Percentiles rank a stretch among this genome's conserved stretches.
These are phyloP conservation scores for Microbotryomycetes sp. DNA, from an alignment of 1,284 basidiomycete genomes.

Conservation along the genomic window DNA sequence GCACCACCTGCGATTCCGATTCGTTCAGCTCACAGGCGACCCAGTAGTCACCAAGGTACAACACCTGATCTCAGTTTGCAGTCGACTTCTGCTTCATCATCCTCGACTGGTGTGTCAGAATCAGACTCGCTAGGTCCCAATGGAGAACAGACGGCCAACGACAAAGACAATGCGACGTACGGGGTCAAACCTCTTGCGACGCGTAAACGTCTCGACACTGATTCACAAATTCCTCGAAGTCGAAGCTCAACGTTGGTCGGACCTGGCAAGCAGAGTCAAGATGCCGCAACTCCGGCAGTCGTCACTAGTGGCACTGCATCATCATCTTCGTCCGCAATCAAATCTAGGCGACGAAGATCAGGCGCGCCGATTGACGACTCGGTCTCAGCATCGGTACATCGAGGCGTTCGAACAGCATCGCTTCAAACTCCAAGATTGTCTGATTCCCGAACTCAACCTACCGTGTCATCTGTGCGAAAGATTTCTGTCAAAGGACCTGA, in stretches of 20 bases:
- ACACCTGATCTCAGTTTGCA: slow-evolving; percentile 2
- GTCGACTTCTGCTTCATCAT: background rate
- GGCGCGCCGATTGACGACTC: background rate
- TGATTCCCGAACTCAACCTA: background rate
- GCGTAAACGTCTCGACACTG: slow-evolving; percentile 17
- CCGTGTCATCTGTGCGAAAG: background rate
- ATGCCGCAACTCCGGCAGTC: background rate
- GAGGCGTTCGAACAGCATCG: background rate
- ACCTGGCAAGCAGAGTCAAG: background rate
- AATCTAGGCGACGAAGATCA: background rate
- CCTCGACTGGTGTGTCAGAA: background rate
- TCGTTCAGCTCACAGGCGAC: slow-evolving; percentile 55
- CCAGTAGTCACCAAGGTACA: slow-evolving; percentile 46
- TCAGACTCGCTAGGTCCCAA: slow-evolving; percentile 10
- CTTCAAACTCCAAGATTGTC: background rate
- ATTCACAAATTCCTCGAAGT: slow-evolving; percentile 29
- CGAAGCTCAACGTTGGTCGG: slow-evolving; percentile 24
- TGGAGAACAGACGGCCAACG: slow-evolving; percentile 2
- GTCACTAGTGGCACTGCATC: background rate
- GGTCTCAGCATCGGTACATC: background rate
- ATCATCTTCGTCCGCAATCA: background rate
- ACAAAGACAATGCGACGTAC: slow-evolving; percentile 7
- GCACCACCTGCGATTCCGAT: slow-evolving; percentile 54
- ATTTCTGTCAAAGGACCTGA: background rate
- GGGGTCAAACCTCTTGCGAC: slow-evolving; percentile 20